Base-by-base conservation (phyloP, 192 early-diverging fungal genomes). In the Rhizophagus prolifer region DNA sequence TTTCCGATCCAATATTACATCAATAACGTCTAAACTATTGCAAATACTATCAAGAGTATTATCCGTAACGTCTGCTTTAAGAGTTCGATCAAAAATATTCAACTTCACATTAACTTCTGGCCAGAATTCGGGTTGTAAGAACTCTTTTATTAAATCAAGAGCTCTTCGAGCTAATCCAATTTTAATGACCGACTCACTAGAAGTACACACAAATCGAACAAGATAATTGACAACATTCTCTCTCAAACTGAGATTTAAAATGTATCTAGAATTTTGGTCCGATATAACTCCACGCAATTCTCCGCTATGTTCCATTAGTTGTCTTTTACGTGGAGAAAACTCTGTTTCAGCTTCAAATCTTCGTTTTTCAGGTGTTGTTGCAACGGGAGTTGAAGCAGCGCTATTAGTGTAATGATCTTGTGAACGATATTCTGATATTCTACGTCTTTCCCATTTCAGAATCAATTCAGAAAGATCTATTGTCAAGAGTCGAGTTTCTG, bases 381-480 rank as follows among this genome's bases (percentile, higher is more conserved):
- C 66, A 65, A 64, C 26, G 76, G 83, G 30, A 8, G 82, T 72
- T 54, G 78, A 44, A 6, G 80, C 19, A 19, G 76, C 58, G 13
- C 75, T 30, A 19, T 58, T 50, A 41, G 26, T 59, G 3, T 34
- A n/a, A 26, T 66, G 31, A 19, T 85, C 80, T 14, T 69, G 60
- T n/a, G 28, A 81, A 28, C 80, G 82, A 21, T 76, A 34, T 47
- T 86, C 85, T 13, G 69, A n/a, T 30, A 92, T 84, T 14, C 88
- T 85, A 77, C 87, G 88, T 25, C 84, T 86, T 74, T 99, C 95
- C 98, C 98, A 99, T 63, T 87, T 90, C 28, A 97, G 82, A 62
- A 98, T 91, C 66, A 99, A 84, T 23, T 97, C 94, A 30, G 92
- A 91, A 31, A 99, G 85, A 78, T 98, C 97, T 54, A 97, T 87